These are phyloP conservation scores for Syzygium grande DNA, from an alignment of 345 rosid genomes.

Conservation along the genomic window DNA sequence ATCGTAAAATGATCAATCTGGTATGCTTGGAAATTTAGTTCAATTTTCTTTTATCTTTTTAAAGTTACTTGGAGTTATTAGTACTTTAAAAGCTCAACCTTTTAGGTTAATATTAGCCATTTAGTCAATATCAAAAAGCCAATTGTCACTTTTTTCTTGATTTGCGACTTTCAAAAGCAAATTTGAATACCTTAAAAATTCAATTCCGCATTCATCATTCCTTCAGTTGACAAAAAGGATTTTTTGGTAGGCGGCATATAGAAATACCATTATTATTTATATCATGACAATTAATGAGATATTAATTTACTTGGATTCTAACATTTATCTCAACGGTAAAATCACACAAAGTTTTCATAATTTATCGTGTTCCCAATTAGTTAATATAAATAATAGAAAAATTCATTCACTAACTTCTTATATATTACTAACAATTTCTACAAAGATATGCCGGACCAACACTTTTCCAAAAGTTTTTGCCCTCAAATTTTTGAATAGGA, in stretches of 20 bases:
- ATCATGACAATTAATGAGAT: fast-evolving
- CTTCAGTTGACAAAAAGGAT: background rate
- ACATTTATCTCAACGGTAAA: background rate
- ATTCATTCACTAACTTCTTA: fast-evolving
- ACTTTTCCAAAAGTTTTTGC: background rate
- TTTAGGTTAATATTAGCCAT: too few relatives aligned
- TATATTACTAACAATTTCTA: background rate
- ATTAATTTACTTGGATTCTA: background rate
- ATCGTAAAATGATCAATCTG: background rate
- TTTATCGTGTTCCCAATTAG: background rate
- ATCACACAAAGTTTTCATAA: background rate
- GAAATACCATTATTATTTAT: background rate
- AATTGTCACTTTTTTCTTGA: background rate
- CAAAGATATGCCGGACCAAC: background rate
- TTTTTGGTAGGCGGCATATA: background rate
- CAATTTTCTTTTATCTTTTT: too few relatives aligned
- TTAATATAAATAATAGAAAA: background rate
- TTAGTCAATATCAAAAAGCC: background rate
- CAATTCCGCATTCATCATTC: background rate
- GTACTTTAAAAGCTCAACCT: background rate
- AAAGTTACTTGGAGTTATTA: background rate
- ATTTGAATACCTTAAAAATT: background rate
- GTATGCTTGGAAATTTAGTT: background rate
- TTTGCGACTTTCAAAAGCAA: background rate
- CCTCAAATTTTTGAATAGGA: background rate